Percentiles rank a stretch among this genome's conserved stretches.
Conservation (phyloP, 306 rosid genomes). For the Fagus sylvatica region DNA sequence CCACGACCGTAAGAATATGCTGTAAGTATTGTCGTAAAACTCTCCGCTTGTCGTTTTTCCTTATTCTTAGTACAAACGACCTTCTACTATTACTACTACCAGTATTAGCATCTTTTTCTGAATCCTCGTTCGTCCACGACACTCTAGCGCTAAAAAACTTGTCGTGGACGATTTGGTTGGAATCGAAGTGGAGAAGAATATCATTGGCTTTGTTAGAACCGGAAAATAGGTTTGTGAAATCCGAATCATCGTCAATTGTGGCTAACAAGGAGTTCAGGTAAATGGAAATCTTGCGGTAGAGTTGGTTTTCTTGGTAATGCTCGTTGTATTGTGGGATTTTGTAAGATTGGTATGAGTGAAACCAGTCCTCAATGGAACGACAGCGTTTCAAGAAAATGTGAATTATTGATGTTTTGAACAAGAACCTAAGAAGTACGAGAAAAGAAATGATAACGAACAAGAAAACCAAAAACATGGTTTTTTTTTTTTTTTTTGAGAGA, state of each 20-base stretch:
- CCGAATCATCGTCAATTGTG: constrained; percentile 78
- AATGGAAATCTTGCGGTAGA: constrained; percentile 55
- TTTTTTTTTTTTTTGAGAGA: not conserved
- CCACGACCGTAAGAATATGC: constrained; percentile 65
- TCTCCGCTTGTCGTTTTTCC: constrained; percentile 67
- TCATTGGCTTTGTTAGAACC: constrained; percentile 63
- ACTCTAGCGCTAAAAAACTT: constrained; percentile 70
- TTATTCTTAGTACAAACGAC: constrained; percentile 54
- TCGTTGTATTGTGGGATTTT: constrained; percentile 64
- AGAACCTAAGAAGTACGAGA: constrained; percentile 35
- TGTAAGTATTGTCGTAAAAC: constrained; percentile 85
- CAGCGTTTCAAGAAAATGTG: constrained; percentile 54
- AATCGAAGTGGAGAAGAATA: constrained; percentile 65
- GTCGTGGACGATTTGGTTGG: constrained; percentile 55
- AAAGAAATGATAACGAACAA: constrained; percentile 27
- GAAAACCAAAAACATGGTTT: constrained; percentile 31
- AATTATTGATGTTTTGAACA: constrained; percentile 64
- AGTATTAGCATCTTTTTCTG: constrained; percentile 13
- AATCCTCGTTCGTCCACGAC: constrained; percentile 52
- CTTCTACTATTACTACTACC: too few relatives aligned
- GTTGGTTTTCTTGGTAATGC: constrained; percentile 65
- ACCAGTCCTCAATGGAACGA: constrained; percentile 47
- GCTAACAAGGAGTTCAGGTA: constrained; percentile 73
- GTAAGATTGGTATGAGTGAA: constrained; percentile 68
- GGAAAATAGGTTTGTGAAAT: constrained; percentile 74